Percentiles rank a stretch among this genome's conserved stretches.
phyloP scores from a whole-genome alignment of 306 rosid genomes.

The Alnus glutinosa region DNA sequence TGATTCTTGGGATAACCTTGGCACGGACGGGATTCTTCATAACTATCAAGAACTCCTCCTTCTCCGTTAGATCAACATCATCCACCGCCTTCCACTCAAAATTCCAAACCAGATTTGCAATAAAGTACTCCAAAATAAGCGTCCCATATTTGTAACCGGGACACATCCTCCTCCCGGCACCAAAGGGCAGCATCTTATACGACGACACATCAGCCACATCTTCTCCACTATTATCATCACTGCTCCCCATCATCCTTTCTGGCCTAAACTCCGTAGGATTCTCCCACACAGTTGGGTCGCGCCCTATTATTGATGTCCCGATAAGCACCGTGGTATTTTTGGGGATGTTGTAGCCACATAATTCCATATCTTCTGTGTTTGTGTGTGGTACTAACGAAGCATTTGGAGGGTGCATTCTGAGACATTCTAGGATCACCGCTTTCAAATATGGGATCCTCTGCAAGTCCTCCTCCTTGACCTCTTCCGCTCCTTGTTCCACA shows the following conservation, averaged over 20 bases:
- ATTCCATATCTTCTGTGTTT: conserved; percentile 28
- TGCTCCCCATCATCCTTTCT: conserved; percentile 31
- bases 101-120: conserved; percentile 45
- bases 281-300: neutral
- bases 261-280: conserved; percentile 45
- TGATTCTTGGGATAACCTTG: conserved; percentile 21
- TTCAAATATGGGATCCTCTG: conserved; percentile 10
- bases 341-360: conserved; percentile 24
- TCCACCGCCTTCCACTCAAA: conserved; percentile 37
- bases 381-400: conserved; percentile 4
- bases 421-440: neutral
- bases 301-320: neutral
- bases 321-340: neutral
- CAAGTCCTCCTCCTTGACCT: conserved; percentile 42
- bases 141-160: conserved; percentile 35
- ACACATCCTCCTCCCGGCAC: conserved; percentile 50
- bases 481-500: conserved; percentile 1
- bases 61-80: conserved; percentile 40
- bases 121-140: conserved; percentile 43
- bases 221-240: neutral
- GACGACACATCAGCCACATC: conserved; percentile 35
- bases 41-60: conserved; percentile 32
- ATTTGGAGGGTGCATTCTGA: neutral
- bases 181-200: conserved; percentile 54
- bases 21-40: conserved; percentile 42